These are phyloP conservation scores for Phytophthora melonis DNA, from an alignment of 352 stramenopile species.

Conservation along the genomic window DNA sequence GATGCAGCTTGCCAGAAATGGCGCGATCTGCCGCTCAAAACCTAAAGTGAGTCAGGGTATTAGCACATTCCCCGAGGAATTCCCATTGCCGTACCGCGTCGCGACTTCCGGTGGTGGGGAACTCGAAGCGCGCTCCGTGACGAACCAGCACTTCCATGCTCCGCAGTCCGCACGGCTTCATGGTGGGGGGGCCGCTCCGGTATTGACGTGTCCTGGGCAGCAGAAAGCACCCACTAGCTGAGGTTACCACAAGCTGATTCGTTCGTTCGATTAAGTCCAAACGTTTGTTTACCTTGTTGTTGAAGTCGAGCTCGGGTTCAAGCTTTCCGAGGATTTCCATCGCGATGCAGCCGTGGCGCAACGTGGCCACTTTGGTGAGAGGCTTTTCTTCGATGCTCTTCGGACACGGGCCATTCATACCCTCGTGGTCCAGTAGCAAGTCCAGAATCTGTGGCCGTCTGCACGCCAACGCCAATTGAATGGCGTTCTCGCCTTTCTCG, in stretches of 20 bases:
- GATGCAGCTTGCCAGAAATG: neutral
- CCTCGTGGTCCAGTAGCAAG: conserved; percentile 15
- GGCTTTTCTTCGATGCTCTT: neutral
- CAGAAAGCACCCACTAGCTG: neutral
- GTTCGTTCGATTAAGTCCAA: neutral
- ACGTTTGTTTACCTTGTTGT: neutral
- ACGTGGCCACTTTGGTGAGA: neutral
- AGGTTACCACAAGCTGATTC: neutral
- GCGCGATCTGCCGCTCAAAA: neutral
- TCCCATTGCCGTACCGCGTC: conserved; percentile 18
- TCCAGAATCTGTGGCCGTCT: conserved; percentile 25
- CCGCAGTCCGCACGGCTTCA: conserved; percentile 15
- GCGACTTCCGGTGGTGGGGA: conserved; percentile 22
- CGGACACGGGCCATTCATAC: neutral
- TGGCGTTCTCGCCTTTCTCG: conserved; percentile 12
- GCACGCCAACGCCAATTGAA: conserved; percentile 19
- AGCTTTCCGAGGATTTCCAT: neutral
- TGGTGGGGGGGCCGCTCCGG: neutral
- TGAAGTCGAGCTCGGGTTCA: neutral
- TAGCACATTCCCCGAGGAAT: no score
- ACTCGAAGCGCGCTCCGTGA: conserved; percentile 28
- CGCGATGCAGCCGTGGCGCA: neutral
- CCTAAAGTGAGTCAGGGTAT: neutral
- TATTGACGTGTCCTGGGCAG: neutral
- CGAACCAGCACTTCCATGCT: conserved; percentile 33